These are phyloP conservation scores for Colletotrichum siamense DNA, from an alignment of 2,329 filamentous ascomycete species.

Conservation along the genomic window DNA sequence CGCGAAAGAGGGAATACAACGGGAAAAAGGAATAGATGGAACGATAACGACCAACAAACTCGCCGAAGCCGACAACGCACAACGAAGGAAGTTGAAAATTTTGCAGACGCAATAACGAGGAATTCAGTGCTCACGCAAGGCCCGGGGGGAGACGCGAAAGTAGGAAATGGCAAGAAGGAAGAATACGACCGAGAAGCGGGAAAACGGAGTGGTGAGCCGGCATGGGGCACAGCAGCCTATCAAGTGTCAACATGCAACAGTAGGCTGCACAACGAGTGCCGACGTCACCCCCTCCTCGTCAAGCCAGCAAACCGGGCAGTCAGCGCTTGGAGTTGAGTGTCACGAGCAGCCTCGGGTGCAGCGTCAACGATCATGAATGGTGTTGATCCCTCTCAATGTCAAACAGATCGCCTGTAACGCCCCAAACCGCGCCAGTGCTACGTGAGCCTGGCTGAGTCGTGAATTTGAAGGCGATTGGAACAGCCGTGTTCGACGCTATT, in stretches of 20 bases:
- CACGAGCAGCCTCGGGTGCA: constrained; percentile 7
- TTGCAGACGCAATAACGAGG: background rate
- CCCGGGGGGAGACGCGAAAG: background rate
- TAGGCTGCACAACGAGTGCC: background rate
- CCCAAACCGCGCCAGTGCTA: background rate
- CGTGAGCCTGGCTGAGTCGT: background rate
- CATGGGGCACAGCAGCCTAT: background rate
- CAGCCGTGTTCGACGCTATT: background rate
- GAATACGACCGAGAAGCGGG: background rate
- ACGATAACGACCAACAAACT: background rate
- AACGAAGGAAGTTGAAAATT: background rate
- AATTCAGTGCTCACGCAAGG: background rate
- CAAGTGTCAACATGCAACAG: background rate
- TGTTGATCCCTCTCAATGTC: background rate
- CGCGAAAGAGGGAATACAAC: background rate
- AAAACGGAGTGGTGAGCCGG: background rate
- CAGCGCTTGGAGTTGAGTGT: background rate
- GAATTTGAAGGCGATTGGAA: background rate
- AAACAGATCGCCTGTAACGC: background rate
- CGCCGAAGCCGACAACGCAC: background rate
- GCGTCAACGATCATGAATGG: background rate
- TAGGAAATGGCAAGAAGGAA: background rate
- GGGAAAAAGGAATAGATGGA: background rate
- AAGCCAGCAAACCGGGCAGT: background rate
- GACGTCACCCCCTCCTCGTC: background rate